Percentiles rank a stretch among this genome's conserved stretches.
These are phyloP conservation scores for Metschnikowia orientalis DNA, from an alignment of 805 yeast species.

Conservation along the genomic window DNA sequence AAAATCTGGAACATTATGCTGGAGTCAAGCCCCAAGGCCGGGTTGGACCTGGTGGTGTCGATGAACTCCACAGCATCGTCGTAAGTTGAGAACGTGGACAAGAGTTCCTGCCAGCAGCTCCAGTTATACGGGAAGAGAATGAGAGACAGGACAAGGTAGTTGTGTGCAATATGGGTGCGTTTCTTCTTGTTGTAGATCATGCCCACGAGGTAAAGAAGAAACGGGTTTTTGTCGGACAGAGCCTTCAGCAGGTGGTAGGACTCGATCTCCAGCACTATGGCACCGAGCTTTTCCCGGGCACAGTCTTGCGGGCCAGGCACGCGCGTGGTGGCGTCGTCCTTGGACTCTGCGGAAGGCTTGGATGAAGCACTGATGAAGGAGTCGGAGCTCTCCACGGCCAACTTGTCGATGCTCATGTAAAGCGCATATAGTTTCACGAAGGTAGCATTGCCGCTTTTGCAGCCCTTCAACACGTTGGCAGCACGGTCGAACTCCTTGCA, in stretches of 20 bases:
- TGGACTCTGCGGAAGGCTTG: constrained; percentile 1
- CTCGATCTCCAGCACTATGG: constrained; percentile 39
- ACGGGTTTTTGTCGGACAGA: constrained; percentile 34
- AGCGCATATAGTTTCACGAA: constrained; percentile 69
- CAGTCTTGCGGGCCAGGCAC: constrained; percentile 1
- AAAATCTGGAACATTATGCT: constrained; percentile 48
- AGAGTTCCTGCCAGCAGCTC: constrained; percentile 88
- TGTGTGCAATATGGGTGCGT: constrained; percentile 57
- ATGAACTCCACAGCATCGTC: constrained; percentile 52
- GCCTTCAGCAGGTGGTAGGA: no score
- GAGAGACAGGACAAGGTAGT: constrained; percentile 56
- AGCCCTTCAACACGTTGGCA: constrained; percentile 50
- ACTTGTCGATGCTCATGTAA: constrained; percentile 74
- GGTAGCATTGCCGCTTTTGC: constrained; percentile 45
- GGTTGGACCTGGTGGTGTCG: constrained; percentile 34
- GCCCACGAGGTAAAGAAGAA: constrained; percentile 71
- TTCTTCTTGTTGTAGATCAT: constrained; percentile 59
- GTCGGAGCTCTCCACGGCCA: constrained; percentile 64
- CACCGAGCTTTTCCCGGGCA: constrained; percentile 1
- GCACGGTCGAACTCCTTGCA: constrained; percentile 84
- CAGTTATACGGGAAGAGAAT: constrained; percentile 78
- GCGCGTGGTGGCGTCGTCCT: constrained; percentile 1
- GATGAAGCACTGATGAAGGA: constrained; percentile 49
- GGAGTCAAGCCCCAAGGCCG: constrained; percentile 25
- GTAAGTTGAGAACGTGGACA: constrained; percentile 53